Conservation (phyloP, 805 yeast genomes). For the Saccharomycopsis malanga region DNA sequence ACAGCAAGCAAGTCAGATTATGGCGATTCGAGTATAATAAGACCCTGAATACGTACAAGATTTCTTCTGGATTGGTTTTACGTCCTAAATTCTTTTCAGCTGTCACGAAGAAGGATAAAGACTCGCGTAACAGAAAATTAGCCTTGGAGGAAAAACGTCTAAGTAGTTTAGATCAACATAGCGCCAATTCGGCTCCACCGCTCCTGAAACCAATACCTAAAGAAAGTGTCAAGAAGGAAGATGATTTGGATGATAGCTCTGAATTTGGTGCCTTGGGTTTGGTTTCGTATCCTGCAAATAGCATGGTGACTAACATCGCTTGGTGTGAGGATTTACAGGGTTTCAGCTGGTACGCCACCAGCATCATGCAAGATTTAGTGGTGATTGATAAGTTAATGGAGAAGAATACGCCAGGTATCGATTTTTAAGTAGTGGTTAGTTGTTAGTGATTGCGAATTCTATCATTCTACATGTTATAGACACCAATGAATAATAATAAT, state of each 20-base stretch:
- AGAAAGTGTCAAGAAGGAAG: not conserved
- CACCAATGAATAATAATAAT: no score
- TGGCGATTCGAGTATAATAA: conserved; percentile 10
- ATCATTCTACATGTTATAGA: no score
- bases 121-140: not conserved
- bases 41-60: not conserved
- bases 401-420: conserved; percentile 29
- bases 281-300: conserved; percentile 42
- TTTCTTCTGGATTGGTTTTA: not conserved
- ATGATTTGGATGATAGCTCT: conserved; percentile 4
- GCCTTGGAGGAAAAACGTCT: not conserved
- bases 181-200: not conserved
- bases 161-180: not conserved
- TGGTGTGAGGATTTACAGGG: conserved; percentile 48
- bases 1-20: not conserved
- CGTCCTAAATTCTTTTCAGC: not conserved
- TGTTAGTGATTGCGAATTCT: no score
- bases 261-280: conserved; percentile 20
- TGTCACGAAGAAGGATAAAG: not conserved
- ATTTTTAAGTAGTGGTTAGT: no score
- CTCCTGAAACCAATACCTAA: not conserved
- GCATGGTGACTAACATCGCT: conserved; percentile 40
- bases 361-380: conserved; percentile 44
- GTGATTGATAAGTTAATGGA: conserved; percentile 37
- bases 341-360: conserved; percentile 49